A percentile compares a stretch with the other conserved stretches of the same genome.
phyloP scores from a whole-genome alignment of 768 basidiomycete genomes.

The Amanita exitialis region DNA sequence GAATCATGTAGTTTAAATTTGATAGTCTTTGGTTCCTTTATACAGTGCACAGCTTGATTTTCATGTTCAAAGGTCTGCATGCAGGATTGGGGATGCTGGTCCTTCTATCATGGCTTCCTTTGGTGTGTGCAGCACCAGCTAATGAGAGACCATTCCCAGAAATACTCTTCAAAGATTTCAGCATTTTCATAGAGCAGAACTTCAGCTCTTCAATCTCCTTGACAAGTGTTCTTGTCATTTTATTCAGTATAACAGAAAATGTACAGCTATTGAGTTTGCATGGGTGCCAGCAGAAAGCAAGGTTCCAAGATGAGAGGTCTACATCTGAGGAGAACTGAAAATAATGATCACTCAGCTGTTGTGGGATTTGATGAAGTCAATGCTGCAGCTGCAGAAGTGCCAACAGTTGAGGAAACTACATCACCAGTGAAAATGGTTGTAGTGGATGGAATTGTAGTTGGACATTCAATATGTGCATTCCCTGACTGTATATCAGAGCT shows the following conservation, averaged over 20 bases:
- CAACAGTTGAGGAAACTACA: no score
- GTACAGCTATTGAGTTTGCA: slow-evolving; percentile 11
- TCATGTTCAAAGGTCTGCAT: neutral
- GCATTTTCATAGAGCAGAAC: slow-evolving; percentile 7
- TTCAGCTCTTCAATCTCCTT: slow-evolving; percentile 11
- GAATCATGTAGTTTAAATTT: no score
- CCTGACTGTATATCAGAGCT: no score
- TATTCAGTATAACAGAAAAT: slow-evolving; percentile 13
- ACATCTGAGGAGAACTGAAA: neutral
- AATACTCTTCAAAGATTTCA: slow-evolving; percentile 10
- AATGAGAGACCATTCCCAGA: slow-evolving; percentile 9
- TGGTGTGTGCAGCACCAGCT: neutral
- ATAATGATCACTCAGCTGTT: no score
- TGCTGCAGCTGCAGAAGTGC: no score
- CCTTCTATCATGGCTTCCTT: neutral
- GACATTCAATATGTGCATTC: no score
- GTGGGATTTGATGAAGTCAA: no score
- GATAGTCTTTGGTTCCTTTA: no score
- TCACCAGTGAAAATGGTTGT: no score
- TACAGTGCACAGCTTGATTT: neutral
- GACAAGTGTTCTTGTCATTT: slow-evolving; percentile 9
- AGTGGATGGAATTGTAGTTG: no score
- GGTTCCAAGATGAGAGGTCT: neutral
- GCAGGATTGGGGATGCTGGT: neutral
- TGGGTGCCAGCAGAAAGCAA: slow-evolving; percentile 6